Evolutionary conservation across 225 moss, liverwort and hornwort species (phyloP), one percentile per base, ranked within the genome.

Genomic region (Antitrichia curtipendula): DNA sequence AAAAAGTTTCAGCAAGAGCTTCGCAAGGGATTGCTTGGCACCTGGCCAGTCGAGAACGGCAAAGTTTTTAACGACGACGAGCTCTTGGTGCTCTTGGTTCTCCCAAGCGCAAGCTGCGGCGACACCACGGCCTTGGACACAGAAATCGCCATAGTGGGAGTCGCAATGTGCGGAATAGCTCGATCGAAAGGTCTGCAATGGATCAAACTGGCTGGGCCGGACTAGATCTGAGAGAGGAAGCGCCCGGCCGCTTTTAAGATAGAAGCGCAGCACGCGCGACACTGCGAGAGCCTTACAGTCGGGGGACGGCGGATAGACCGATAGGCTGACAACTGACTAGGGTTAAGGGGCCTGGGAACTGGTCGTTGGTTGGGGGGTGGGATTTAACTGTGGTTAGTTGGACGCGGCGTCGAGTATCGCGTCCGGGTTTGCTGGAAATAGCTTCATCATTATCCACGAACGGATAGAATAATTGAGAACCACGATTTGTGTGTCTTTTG

Each of bases 21-120:
- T 12, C 25, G 40, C 45, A 21, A 32, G 32, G 14, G 10, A 80
- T 61, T 59, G 28, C 10, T 40, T 19, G 5, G 53, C 53, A 92
- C 93, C 92, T 92, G 93, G 75, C 88, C 92, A 20, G 64, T 78
- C 11, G 93, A 93, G 75, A 92, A 22, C 18, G 92, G 75, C 74
- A 82, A n/a, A 17, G 92, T 90, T 81, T 66, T 89, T 41, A 87
- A 12, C 69, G 75, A 80, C 57, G 28, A 90, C 79, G 62, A 85
- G 69, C 28, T 47, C 82, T 64, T 65, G 25, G 27, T 23, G 85
- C 43, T 50, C 68, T 40, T 82, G 38, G 6, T 29, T 54, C 83
- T 83, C 13, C 54, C 83, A 14, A 49, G 69, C 27, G n/a, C n/a
- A n/a, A n/a, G n/a, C n/a, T n/a, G n/a, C n/a, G 65, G 17, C 82